Base-by-base conservation (phyloP, 768 basidiomycete species). In the Hemileccinum impolitum region DNA sequence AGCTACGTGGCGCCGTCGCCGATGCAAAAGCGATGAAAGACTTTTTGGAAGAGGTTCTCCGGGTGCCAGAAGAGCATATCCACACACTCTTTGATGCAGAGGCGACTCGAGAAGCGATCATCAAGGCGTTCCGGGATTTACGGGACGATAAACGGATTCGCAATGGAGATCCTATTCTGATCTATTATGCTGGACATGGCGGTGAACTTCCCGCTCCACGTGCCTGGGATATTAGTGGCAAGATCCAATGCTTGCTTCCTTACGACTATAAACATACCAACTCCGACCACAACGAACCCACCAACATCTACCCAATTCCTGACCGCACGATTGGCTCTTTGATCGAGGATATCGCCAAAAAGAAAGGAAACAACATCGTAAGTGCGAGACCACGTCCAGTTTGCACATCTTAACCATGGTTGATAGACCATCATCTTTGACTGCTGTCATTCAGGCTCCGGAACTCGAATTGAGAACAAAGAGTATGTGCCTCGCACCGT, bases 181-280 rank as follows among this genome's bases (percentile, higher is more conserved):
- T 77, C 30, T 77, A 70, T 52, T 78, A 66, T 40, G 69, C 75
- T 17, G 76, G 75, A 13, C 76, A 77, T 44, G 76, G 75, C n/a
- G 62, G 68, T 6, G 57, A 70, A 28, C 55, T 60, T 14, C 37
- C 57, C 1, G 67, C 64, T 39, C 75, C 75, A 0, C 2, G 17
- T 2, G 55, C 49, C 0, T 67, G 67, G 43, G 43, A 19, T 34
- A 15, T 30, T 6, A 61, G 65, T 55, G 61, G 53, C 51, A 39
- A 65, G 61, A 19, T 55, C 50, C 36, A 67, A 57, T 28, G 57
- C 50, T 14, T 58, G 60, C 34, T 72, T 70, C 48, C 72, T 70
- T 48, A 61, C 64, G 57, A 58, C 71, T 59, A 64, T 66, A 6
- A 63, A 55, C 13, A 28, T 44, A 18, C 17, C 6, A 13, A 21